Evolutionary conservation across 805 yeast species (phyloP).

Genomic region (Vanderwaltozyma tropicalis): DNA sequence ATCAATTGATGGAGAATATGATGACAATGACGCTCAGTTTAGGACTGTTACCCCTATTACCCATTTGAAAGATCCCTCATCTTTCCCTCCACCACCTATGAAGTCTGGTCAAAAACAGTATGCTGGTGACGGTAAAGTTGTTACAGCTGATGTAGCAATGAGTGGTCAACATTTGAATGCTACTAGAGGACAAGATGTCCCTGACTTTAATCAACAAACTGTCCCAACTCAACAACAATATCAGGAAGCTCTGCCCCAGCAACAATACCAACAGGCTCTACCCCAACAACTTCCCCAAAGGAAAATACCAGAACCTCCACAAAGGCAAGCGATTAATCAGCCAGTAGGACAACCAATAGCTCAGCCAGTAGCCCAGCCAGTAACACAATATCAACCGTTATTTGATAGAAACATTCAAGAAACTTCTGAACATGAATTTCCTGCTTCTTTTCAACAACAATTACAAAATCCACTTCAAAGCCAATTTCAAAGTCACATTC

Average conservation of each 20-base stretch:
- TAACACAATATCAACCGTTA: neutral
- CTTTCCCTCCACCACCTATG: slow-evolving; percentile 33
- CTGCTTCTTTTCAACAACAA: no score
- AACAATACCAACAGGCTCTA: neutral
- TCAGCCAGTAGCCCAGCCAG: neutral
- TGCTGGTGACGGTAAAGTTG: slow-evolving; percentile 12
- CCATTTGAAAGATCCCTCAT: slow-evolving; percentile 9
- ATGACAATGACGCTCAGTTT: slow-evolving; percentile 6
- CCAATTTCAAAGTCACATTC: no score
- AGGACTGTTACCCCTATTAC: slow-evolving; percentile 2
- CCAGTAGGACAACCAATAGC: neutral
- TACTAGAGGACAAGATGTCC: neutral
- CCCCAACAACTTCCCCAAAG: no score
- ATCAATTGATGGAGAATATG: slow-evolving; percentile 2
- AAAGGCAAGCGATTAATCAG: neutral
- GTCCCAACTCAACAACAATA: neutral
- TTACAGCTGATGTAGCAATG: slow-evolving; percentile 3
- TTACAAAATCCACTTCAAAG: slow-evolving; percentile 4
- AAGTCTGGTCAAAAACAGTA: slow-evolving; percentile 29
- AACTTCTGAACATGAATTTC: no score
- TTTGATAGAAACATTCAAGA: neutral
- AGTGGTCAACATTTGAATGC: neutral
- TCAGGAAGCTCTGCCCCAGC: neutral
- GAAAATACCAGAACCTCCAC: slow-evolving; percentile 1
- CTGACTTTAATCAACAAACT: no score